Base-by-base conservation (phyloP, 176 grass and related monocot species). In the Zizania latifolia region DNA sequence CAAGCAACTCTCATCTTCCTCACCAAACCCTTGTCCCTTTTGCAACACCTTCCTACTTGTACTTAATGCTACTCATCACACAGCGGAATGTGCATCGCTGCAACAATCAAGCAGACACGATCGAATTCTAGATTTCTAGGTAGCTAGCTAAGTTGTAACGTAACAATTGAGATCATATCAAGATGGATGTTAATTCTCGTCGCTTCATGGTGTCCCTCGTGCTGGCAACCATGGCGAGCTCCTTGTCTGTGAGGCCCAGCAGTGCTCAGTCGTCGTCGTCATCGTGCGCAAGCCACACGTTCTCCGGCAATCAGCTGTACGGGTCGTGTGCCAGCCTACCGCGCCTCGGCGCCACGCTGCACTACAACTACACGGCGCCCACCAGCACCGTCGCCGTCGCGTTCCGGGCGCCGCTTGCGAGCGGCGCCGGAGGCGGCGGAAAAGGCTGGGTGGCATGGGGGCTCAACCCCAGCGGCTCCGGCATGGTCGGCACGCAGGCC, bases 381-480 rank as follows among this genome's bases (percentile, higher is more conserved):
- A 57, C 41, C 10, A 86, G 83, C 68, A 65, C 60, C 0, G 75
- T 93, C 0, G 55, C 81, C 80, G 82, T 97, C 1, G 93, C 93
- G 30, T 97, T 93, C 86, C 87, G 87, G 4, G 85, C 90, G n/a
- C 90, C 89, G 0, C 86, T 28, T 48, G n/a, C 60, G 60, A 65
- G 12, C 24, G 19, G 41, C 17, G 66, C 32, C 30, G n/a, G n/a
- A 3, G 41, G 41, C 40, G 40, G 15, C 17, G 19, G 17, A 1
- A 51, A 51, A 8, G 93, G 87, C 30, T 97, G 93, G 93, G 72
- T 93, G 26, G 90, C 93, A 21, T 97, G 93, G 93, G 93, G 88
- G 14, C 63, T 97, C 10, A 97, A 97, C 77, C 88, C 90, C 7
- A 87, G 73, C 32, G 74, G 87, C 73, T 23, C 80, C 41, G 77